phyloP scores from a whole-genome alignment of 106 monocot genomes.

The Posidonia australis region DNA sequence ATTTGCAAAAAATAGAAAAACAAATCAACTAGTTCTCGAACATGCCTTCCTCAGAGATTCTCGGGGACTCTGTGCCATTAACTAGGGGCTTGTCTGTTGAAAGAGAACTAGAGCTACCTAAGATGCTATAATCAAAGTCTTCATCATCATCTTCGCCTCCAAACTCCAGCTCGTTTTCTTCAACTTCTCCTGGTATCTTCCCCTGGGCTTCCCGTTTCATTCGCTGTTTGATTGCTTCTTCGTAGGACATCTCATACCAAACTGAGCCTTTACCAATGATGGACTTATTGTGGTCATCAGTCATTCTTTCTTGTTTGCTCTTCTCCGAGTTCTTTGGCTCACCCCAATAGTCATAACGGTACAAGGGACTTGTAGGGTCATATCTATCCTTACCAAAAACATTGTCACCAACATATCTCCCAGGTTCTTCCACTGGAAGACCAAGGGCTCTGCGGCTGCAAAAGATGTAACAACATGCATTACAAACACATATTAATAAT shows the following conservation, averaged over 20 bases:
- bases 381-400: conserved; percentile 46
- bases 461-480: neutral
- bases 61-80: conserved; percentile 47
- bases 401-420: conserved; percentile 53
- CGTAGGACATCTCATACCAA: conserved; percentile 94
- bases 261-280: conserved; percentile 55
- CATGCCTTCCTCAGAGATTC: conserved; percentile 56
- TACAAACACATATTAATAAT: neutral
- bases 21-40: conserved; percentile 40
- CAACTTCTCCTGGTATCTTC: conserved; percentile 21
- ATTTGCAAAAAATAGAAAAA: no score
- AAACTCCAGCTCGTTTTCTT: conserved; percentile 9
- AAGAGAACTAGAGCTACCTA: conserved; percentile 19
- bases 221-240: conserved; percentile 51
- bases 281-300: conserved; percentile 55
- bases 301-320: conserved; percentile 44
- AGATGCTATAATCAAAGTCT: conserved; percentile 45
- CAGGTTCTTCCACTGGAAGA: conserved; percentile 86
- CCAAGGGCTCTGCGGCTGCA: conserved; percentile 74
- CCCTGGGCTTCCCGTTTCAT: conserved; percentile 30
- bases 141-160: conserved; percentile 33
- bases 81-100: conserved; percentile 34
- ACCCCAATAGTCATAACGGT: conserved; percentile 84
- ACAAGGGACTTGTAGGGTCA: conserved; percentile 56
- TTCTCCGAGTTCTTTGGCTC: conserved; percentile 77